phyloP scores from a whole-genome alignment of 805 yeast species.

The Saturnispora diversa region DNA sequence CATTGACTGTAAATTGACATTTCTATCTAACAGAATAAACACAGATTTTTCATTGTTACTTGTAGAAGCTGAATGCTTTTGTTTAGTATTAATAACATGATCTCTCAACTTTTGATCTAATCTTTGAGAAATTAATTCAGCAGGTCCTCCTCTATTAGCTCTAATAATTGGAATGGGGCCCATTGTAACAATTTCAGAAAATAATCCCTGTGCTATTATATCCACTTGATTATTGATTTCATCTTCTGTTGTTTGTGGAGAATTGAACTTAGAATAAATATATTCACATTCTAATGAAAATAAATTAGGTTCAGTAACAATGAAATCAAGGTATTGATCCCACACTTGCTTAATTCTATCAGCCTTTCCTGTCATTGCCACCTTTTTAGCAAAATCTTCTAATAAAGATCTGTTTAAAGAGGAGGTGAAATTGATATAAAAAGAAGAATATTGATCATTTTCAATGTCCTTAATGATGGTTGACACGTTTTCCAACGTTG shows the following conservation, averaged over 20 bases:
- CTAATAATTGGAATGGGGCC: slow-evolving; percentile 84
- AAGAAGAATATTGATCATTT: slow-evolving; percentile 66
- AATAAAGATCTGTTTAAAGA: slow-evolving; percentile 67
- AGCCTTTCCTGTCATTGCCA: slow-evolving; percentile 64
- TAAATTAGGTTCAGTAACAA: slow-evolving; percentile 87
- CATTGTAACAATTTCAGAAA: slow-evolving; percentile 68
- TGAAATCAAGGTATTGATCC: slow-evolving; percentile 88
- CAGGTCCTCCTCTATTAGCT: slow-evolving; percentile 89
- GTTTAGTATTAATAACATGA: slow-evolving; percentile 63
- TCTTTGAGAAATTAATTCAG: slow-evolving; percentile 85
- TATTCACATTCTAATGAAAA: slow-evolving; percentile 67
- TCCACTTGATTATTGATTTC: slow-evolving; percentile 63
- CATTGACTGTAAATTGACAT: slow-evolving; percentile 87
- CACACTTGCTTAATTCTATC: slow-evolving; percentile 75
- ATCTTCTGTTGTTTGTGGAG: slow-evolving; percentile 66
- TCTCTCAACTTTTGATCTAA: slow-evolving; percentile 80
- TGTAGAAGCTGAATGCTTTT: slow-evolving; percentile 11
- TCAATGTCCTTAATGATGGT: slow-evolving; percentile 65
- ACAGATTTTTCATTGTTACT: slow-evolving; percentile 51
- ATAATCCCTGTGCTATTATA: slow-evolving; percentile 68
- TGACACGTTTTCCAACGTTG: slow-evolving; percentile 68
- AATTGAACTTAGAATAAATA: slow-evolving; percentile 62
- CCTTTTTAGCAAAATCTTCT: slow-evolving; percentile 82
- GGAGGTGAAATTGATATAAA: slow-evolving; percentile 81
- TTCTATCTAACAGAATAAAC: slow-evolving; percentile 76